Base-by-base conservation (phyloP, 208 protist genomes). In the Trypanosoma brucei region DNA sequence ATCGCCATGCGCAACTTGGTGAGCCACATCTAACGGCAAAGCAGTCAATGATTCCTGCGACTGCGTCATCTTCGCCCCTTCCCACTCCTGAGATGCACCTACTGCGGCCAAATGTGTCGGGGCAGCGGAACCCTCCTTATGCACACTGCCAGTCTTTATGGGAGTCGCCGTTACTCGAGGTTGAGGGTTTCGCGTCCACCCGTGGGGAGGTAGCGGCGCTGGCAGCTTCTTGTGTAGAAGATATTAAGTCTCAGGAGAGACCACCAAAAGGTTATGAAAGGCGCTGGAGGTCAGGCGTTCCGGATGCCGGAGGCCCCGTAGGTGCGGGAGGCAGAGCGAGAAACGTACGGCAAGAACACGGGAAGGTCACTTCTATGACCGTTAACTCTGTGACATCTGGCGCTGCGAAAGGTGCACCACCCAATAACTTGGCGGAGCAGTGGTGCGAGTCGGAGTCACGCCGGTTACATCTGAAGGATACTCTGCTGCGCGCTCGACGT, bases 1-100 rank as follows among this genome's bases (percentile, higher is more conserved):
- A 75, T n/a, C 80, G 77, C 5, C 62, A 76, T 52, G 51, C 63
- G 44, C 85, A 86, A 65, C 65, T 83, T 5, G 79, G 80, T 2
- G 66, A 83, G 50, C 85, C 82, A 1, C 57, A 34, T 53, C 11
- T 75, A n/a, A 42, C 40, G 42, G 14, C 9, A 14, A 7, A 8
- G 35, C 33, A 6, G 30, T 5, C 36, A 42, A 39, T 22, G 11
- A 9, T 6, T 13, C 34, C 33, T 40, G 5, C 8, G 7, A 58
- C 54, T 13, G 11, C 0, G 54, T 14, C 30, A 40, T 33, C 22
- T 9, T 9, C 13, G 34, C 50, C 50, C n/a, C 6, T 35, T 7
- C 50, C 50, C n/a, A 31, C n/a, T n/a, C 50, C 6, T 5, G 6
- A 46, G 11, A 11, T 6, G 42, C 6, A 46, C 11, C 11, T 11